A percentile compares a stretch with the other conserved stretches of the same genome.
These are phyloP conservation scores for Guillardia theta DNA, from an alignment of 78 protist genomes.

Conservation along the genomic window DNA sequence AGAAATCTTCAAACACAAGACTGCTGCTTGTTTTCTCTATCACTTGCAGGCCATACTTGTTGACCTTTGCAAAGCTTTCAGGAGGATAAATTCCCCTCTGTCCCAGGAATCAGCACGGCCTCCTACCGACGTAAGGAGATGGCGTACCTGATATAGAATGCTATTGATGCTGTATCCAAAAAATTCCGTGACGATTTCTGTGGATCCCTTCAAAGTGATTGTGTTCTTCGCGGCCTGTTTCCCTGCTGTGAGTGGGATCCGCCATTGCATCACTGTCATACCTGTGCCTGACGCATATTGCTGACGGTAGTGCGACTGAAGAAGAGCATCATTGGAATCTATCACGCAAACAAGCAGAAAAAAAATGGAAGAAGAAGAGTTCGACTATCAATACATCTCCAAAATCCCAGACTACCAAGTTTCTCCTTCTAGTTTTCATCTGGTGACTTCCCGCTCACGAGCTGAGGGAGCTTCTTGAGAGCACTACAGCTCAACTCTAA, in stretches of 20 bases:
- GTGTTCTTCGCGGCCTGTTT: slow-evolving; percentile 24
- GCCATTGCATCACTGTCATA: too few relatives aligned
- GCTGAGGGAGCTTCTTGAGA: too few relatives aligned
- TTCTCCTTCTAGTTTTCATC: too few relatives aligned
- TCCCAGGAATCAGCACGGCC: slow-evolving; percentile 42
- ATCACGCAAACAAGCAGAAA: too few relatives aligned
- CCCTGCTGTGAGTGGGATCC: neutral
- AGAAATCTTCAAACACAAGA: neutral
- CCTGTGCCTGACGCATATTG: too few relatives aligned
- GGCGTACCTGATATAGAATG: slow-evolving; percentile 52
- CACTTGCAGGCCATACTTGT: slow-evolving; percentile 82
- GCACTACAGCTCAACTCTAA: too few relatives aligned
- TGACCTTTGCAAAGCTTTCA: slow-evolving; percentile 79
- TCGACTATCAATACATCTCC: too few relatives aligned
- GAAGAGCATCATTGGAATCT: too few relatives aligned
- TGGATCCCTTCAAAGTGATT: slow-evolving; percentile 92
- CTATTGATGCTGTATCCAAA: slow-evolving; percentile 76
- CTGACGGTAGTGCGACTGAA: too few relatives aligned
- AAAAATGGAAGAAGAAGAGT: too few relatives aligned
- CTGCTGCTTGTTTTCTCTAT: neutral
- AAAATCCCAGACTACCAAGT: too few relatives aligned
- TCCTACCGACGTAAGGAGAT: neutral
- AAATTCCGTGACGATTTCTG: slow-evolving; percentile 94
- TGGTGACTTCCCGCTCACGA: too few relatives aligned
- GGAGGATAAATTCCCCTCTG: slow-evolving; percentile 97